Evolutionary conservation across 2,329 filamentous ascomycete genomes (phyloP).

Genomic region (Penicillium capsulatum): DNA sequence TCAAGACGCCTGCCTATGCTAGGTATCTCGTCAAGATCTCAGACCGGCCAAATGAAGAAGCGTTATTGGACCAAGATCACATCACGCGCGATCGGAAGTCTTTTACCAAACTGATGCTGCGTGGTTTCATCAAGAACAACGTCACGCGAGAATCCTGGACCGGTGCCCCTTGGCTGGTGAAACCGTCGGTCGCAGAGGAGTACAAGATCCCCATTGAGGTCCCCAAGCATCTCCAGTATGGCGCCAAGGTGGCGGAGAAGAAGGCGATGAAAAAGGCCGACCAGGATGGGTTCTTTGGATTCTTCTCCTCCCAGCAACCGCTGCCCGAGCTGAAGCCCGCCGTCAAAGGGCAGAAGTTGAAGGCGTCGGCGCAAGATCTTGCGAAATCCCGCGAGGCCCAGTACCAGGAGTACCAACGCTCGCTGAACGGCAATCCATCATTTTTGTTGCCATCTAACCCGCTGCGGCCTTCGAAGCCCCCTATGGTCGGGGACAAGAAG

Average conservation of each 20-base stretch:
- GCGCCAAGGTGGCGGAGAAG: constrained; percentile 71
- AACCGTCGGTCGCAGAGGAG: constrained; percentile 72
- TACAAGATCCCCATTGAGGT: constrained; percentile 87
- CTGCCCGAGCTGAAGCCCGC: constrained; percentile 71
- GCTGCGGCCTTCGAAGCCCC: constrained; percentile 29
- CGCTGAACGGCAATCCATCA: constrained; percentile 43
- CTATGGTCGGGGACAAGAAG: constrained; percentile 34
- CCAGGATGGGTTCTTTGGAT: constrained; percentile 49
- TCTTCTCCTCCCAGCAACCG: constrained; percentile 49
- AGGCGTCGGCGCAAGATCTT: constrained; percentile 46
- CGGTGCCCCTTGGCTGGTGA: constrained; percentile 95
- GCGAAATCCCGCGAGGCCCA: constrained; percentile 45
- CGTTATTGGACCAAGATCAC: constrained; percentile 73
- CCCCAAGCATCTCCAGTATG: constrained; percentile 75
- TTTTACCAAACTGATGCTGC: constrained; percentile 90
- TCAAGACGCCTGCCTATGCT: constrained; percentile 64
- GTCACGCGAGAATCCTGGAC: constrained; percentile 90
- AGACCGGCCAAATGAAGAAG: constrained; percentile 65
- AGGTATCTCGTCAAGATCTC: constrained; percentile 76
- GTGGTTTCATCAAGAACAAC: constrained; percentile 91
- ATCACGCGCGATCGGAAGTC: constrained; percentile 82
- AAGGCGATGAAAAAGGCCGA: constrained; percentile 64
- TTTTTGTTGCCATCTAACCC: constrained; percentile 35
- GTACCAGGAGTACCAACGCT: constrained; percentile 48
- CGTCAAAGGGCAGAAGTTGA: constrained; percentile 64